Evolutionary conservation across 176 grass and related monocot species (phyloP), one percentile per base, ranked within the genome.

Genomic region (Oropetium thomaeum): DNA sequence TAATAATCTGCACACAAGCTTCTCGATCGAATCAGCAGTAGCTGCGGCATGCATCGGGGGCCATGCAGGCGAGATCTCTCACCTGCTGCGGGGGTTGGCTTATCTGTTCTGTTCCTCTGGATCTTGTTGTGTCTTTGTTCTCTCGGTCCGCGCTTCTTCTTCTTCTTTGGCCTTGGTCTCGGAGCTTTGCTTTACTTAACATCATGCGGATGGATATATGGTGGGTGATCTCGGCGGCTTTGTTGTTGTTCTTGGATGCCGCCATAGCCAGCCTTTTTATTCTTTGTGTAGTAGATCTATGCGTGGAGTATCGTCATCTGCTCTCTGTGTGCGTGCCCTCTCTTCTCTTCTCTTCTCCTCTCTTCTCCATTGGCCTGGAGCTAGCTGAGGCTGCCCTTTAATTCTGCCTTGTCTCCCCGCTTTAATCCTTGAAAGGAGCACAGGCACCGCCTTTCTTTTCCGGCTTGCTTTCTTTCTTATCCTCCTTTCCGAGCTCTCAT

Each of bases 341-440:
- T 80, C 78, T 82, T 92, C 85, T 85, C 82, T 82, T 92, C 85
- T 85, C 82, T 82, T 92, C 85, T 85, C 80, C 55, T 86, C 77
- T 80, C 78, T 82, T 92, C 85, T 85, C 82, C 89, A 64, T 85
- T 87, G 89, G 86, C 86, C 74, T 87, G 64, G 81, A 83, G 80
- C 76, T 81, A 83, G 80, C 76, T 81, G 75, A 79, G 80, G 69
- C n/a, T n/a, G n/a, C 68, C 65, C 75, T 87, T 96, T 82, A 96
- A 89, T 96, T 81, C 89, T 84, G 61, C 88, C 73, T 74, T 86
- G 87, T 51, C 69, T 48, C 49, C 63, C 72, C 75, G 85, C 82
- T 92, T 96, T 92, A 92, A 89, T 87, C 84, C 89, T 92, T 87
- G 89, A 96, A 96, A 96, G 93, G 89, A 92, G 86, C 87, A 87